Percentiles rank a stretch among this genome's conserved stretches.
phyloP scores from a whole-genome alignment of 352 stramenopile genomes.

The Pythium rhizo-oryzae region DNA sequence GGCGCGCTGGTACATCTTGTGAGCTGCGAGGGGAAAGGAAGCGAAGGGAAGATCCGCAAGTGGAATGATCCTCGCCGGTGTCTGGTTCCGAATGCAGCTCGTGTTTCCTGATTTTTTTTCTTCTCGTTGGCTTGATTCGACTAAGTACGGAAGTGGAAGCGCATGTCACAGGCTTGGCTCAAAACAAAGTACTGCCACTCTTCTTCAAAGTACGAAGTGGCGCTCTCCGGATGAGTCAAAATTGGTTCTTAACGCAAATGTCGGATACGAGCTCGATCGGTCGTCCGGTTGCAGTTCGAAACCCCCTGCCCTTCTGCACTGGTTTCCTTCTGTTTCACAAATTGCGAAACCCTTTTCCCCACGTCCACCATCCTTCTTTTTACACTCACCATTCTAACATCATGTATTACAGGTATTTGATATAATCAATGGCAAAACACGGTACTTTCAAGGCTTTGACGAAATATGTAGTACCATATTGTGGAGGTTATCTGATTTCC shows the following conservation, averaged over 20 bases:
- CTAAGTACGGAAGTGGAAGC: slow-evolving; percentile 5
- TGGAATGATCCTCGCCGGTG: not conserved
- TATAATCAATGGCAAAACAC: no score
- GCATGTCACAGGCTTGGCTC: not conserved
- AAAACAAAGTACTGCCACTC: no score
- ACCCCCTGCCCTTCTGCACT: not conserved
- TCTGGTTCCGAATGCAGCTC: not conserved
- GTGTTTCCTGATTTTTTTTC: slow-evolving; percentile 8
- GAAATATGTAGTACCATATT: no score
- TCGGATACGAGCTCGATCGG: not conserved
- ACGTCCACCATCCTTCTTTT: not conserved
- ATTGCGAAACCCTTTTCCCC: not conserved
- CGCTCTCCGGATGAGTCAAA: no score
- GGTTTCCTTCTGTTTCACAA: no score
- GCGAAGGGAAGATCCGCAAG: not conserved
- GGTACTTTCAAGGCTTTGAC: no score
- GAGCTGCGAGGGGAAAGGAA: no score
- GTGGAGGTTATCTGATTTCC: not conserved
- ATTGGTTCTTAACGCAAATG: not conserved
- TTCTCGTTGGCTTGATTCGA: not conserved
- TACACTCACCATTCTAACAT: not conserved
- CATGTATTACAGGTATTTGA: not conserved
- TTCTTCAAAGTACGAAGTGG: no score
- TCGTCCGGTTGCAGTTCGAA: not conserved
- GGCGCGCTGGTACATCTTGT: not conserved